A percentile compares a stretch with the other conserved stretches of the same genome.
Evolutionary conservation across 2,329 filamentous ascomycete genomes (phyloP).

Genomic region (Penicillium sp.): DNA sequence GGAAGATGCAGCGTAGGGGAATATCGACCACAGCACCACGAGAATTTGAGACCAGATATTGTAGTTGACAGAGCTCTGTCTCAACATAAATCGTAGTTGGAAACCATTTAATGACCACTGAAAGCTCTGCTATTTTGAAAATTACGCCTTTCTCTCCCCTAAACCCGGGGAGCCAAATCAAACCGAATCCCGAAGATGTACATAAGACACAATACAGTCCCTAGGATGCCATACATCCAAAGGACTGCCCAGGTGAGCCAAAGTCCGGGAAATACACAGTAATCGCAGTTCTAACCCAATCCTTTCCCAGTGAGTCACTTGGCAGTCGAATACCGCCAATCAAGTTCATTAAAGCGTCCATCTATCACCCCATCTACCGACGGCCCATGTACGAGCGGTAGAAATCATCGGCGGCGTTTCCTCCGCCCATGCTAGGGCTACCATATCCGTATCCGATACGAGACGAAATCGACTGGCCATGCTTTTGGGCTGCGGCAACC

Average conservation of each 20-base stretch:
- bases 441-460: conserved; percentile 36
- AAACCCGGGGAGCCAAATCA: not conserved
- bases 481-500: conserved; percentile 75
- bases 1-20: not conserved
- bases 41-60: not conserved
- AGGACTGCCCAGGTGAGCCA: not conserved
- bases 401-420: conserved; percentile 77
- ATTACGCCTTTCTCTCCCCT: not conserved
- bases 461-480: conserved; percentile 55
- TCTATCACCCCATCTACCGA: conserved; percentile 45
- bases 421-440: conserved; percentile 39
- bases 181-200: conserved; percentile 2
- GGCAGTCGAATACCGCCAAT: conserved; percentile 27
- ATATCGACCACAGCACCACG: not conserved
- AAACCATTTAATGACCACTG: not conserved
- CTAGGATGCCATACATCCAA: not conserved
- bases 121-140: not conserved
- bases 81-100: not conserved
- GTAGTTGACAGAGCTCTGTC: not conserved
- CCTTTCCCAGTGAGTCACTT: conserved; percentile 6
- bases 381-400: conserved; percentile 82
- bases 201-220: conserved; percentile 4
- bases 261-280: conserved; percentile 1
- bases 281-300: not conserved
- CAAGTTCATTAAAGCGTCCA: conserved; percentile 26